A percentile compares a stretch with the other conserved stretches of the same genome.
phyloP scores from a whole-genome alignment of 306 rosid genomes.

The Dryas drummondii region DNA sequence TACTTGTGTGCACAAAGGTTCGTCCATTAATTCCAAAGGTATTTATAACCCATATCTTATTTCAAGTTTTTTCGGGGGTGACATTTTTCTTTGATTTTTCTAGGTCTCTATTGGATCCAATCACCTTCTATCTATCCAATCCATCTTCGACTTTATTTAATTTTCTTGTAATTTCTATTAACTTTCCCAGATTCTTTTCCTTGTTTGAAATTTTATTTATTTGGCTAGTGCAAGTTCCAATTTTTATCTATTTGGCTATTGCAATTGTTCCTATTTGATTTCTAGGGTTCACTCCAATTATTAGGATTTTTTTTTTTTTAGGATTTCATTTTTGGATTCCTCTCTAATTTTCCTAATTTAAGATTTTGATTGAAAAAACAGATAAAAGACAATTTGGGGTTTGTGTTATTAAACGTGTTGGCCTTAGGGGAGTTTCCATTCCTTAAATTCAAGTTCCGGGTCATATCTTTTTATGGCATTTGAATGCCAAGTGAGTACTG shows the following conservation, averaged over 20 bases:
- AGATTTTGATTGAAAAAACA: background rate
- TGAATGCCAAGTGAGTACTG: constrained; percentile 62
- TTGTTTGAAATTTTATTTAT: constrained; percentile 1
- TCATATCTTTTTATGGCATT: constrained; percentile 74
- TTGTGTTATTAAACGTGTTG: background rate
- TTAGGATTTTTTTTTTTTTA: background rate
- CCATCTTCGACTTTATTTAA: background rate
- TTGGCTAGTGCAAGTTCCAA: background rate
- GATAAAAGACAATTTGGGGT: background rate
- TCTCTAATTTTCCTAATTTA: background rate
- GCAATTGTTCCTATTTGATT: constrained; percentile 6
- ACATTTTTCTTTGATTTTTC: background rate
- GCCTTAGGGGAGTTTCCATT: background rate
- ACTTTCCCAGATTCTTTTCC: background rate
- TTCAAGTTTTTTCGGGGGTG: background rate
- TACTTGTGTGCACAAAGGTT: background rate
- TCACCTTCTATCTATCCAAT: background rate
- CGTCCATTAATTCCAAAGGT: constrained; percentile 32
- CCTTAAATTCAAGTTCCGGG: background rate
- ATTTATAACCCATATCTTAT: constrained; percentile 9
- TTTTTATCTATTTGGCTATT: background rate
- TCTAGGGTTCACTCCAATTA: constrained; percentile 24
- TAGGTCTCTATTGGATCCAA: constrained; percentile 1
- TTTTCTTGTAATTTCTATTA: background rate
- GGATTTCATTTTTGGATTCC: constrained; percentile 3